These are phyloP conservation scores for Mycena crocata DNA, from an alignment of 768 basidiomycete genomes.

Conservation along the genomic window DNA sequence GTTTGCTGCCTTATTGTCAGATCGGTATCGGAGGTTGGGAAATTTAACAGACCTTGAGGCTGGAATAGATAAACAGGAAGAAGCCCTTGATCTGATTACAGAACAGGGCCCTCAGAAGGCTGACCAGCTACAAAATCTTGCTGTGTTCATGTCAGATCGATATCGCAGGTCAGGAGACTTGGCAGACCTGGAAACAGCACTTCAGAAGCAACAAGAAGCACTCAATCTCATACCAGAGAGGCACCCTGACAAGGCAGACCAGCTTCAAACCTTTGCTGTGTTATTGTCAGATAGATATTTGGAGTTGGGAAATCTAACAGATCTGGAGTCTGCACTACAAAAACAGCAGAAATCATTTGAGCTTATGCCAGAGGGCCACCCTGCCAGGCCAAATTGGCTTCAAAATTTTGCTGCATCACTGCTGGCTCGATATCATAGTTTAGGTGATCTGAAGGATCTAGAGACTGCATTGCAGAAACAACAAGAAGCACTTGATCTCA, in stretches of 20 bases:
- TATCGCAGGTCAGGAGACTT: background rate
- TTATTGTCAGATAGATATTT: background rate
- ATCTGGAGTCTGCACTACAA: background rate
- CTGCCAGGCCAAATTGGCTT: background rate
- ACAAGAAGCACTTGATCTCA: background rate
- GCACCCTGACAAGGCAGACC: background rate
- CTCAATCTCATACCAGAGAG: background rate
- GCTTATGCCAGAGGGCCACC: background rate
- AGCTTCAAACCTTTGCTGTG: background rate
- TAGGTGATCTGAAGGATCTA: background rate
- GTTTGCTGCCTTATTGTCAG: too few relatives aligned
- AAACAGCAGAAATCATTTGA: background rate
- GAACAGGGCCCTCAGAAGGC: too few relatives aligned
- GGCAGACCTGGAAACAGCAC: background rate
- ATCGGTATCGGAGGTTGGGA: too few relatives aligned
- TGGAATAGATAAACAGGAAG: too few relatives aligned
- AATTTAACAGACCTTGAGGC: too few relatives aligned
- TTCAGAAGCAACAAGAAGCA: background rate
- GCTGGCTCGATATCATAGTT: background rate
- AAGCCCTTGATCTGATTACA: too few relatives aligned
- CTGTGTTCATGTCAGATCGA: too few relatives aligned
- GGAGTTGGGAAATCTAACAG: background rate
- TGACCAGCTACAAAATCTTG: too few relatives aligned
- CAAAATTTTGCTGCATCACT: background rate
- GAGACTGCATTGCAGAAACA: background rate